Evolutionary conservation across 2,329 filamentous ascomycete species (phyloP).

Genomic region (Penicillium hordei): DNA sequence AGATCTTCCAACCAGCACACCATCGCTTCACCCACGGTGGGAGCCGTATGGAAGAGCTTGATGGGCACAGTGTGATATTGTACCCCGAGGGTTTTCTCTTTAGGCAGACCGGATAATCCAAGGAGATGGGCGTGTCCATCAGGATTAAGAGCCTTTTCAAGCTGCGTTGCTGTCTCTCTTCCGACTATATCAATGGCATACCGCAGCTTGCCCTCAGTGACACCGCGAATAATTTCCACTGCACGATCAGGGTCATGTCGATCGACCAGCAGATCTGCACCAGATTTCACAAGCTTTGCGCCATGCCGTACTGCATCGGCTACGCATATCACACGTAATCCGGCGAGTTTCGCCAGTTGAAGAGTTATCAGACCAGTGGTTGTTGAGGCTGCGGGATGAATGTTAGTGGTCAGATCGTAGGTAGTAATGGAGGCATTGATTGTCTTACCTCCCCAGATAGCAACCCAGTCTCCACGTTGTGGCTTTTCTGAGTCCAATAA

Average conservation of each 20-base stretch:
- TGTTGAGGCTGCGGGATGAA: constrained; percentile 55
- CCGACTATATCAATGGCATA: constrained; percentile 71
- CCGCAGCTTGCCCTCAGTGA: constrained; percentile 58
- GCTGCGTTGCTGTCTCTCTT: constrained; percentile 59
- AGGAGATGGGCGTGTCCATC: constrained; percentile 57
- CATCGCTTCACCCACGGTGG: constrained; percentile 61
- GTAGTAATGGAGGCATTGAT: not conserved
- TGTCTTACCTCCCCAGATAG: constrained; percentile 68
- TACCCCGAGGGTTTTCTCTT: constrained; percentile 49
- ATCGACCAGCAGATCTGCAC: constrained; percentile 67
- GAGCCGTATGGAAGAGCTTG: constrained; percentile 71
- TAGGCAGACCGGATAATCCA: constrained; percentile 67
- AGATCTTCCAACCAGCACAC: constrained; percentile 67
- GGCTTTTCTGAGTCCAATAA: constrained; percentile 56
- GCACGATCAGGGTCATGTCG: constrained; percentile 66
- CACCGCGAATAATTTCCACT: constrained; percentile 61
- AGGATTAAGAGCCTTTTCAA: constrained; percentile 54
- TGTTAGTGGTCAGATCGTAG: constrained; percentile 3
- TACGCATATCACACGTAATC: constrained; percentile 64
- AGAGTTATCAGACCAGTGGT: constrained; percentile 67
- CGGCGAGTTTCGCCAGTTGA: constrained; percentile 67
- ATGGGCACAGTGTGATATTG: constrained; percentile 68
- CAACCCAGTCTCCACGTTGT: constrained; percentile 65
- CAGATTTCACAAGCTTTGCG: constrained; percentile 52
- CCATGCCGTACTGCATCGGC: constrained; percentile 69